Evolutionary conservation across 1,139 yeast species (phyloP).

Genomic region (Candida tetrigidarum): DNA sequence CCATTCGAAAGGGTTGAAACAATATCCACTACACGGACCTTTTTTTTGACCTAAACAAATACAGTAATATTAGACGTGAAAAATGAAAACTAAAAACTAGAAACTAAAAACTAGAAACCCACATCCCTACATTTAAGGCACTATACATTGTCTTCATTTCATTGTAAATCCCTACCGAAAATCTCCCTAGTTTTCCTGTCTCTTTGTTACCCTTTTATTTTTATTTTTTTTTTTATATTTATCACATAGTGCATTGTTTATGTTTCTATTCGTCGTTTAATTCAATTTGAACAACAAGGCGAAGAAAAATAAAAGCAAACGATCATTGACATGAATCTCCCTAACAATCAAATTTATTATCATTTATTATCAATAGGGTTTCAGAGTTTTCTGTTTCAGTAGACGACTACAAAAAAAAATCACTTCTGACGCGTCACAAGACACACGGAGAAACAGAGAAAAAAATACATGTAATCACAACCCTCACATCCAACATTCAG

Average conservation of each 20-base stretch:
- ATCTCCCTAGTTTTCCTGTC: slow-evolving; percentile 1
- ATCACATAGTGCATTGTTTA: not conserved
- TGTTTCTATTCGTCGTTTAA: not conserved
- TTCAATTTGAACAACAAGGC: not conserved
- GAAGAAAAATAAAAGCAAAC: not conserved
- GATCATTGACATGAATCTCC: too few species aligned
- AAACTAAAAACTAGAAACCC: too few species aligned
- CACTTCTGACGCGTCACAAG: not conserved
- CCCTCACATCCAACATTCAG: not conserved
- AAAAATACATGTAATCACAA: not conserved
- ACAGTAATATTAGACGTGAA: not conserved
- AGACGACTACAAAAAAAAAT: not conserved
- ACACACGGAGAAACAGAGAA: not conserved
- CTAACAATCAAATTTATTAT: too few species aligned
- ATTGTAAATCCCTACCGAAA: slow-evolving; percentile 1
- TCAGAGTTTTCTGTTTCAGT: not conserved
- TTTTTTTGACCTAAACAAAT: too few species aligned
- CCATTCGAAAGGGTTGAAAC: too few species aligned
- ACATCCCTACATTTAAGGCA: not conserved
- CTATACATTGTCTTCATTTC: slow-evolving; percentile 1
- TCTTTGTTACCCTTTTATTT: too few species aligned
- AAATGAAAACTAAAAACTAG: not conserved
- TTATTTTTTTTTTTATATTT: not conserved
- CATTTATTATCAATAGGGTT: too few species aligned
- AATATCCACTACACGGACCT: too few species aligned